Conservation (phyloP, 306 rosid genomes). For the Medicago lupulina region DNA sequence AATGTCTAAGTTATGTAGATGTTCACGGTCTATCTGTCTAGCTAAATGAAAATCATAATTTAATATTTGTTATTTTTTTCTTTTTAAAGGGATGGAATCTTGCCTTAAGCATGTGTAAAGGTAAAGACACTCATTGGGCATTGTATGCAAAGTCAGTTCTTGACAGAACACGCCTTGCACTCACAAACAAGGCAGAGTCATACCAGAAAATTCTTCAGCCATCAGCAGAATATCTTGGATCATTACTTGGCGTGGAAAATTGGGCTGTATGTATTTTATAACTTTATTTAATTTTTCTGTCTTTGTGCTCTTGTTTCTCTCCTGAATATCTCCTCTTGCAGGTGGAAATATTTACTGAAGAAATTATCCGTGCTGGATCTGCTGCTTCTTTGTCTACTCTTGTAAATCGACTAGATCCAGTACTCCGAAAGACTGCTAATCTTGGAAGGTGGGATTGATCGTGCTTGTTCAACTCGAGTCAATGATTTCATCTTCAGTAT, state of each 20-base stretch:
- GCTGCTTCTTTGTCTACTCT: slow-evolving; percentile 95
- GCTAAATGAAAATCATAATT: slow-evolving; percentile 30
- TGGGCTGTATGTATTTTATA: slow-evolving; percentile 77
- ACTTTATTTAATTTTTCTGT: slow-evolving; percentile 24
- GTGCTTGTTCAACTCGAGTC: slow-evolving; percentile 34
- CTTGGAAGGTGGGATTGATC: slow-evolving; percentile 80
- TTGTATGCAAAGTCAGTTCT: slow-evolving; percentile 89
- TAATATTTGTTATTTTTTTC: slow-evolving; percentile 40
- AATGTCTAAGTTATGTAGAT: slow-evolving; percentile 31
- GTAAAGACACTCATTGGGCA: slow-evolving; percentile 78
- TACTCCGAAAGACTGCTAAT: slow-evolving; percentile 87
- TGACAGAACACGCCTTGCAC: slow-evolving; percentile 96
- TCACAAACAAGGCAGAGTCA: slow-evolving; percentile 82
- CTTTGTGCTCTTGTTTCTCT: slow-evolving; percentile 39
- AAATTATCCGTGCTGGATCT: slow-evolving; percentile 96
- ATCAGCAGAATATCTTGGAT: slow-evolving; percentile 95
- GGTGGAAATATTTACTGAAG: slow-evolving; percentile 98
- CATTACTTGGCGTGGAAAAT: slow-evolving; percentile 84
- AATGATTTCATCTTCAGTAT: slow-evolving; percentile 39
- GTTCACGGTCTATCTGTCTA: slow-evolving; percentile 7
- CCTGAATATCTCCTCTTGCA: slow-evolving; percentile 56
- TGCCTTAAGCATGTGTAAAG: slow-evolving; percentile 69
- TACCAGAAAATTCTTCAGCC: slow-evolving; percentile 87
- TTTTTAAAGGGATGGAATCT: slow-evolving; percentile 84
- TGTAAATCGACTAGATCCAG: slow-evolving; percentile 88